These are phyloP conservation scores for Aureobasidium sp. DNA, from an alignment of 2,329 filamentous ascomycete species.

Conservation along the genomic window DNA sequence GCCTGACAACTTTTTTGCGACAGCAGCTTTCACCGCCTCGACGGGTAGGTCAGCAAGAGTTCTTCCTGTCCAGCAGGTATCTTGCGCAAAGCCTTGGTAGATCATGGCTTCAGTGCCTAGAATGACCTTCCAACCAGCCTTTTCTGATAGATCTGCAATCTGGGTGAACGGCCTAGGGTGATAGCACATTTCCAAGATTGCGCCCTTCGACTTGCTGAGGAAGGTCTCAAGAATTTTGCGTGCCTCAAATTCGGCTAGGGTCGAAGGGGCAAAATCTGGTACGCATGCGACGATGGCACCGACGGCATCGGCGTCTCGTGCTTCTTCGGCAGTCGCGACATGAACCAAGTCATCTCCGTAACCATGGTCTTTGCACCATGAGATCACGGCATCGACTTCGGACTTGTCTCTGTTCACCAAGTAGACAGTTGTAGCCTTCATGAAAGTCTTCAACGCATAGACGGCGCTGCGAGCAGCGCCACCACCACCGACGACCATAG, in stretches of 20 bases:
- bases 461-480: conserved; percentile 82
- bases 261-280: conserved; percentile 64
- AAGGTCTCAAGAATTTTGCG: conserved; percentile 61
- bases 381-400: conserved; percentile 73
- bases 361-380: conserved; percentile 66
- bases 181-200: conserved; percentile 60
- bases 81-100: conserved; percentile 35
- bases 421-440: conserved; percentile 75
- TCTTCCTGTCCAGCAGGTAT: not conserved
- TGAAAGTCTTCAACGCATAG: conserved; percentile 50
- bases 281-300: conserved; percentile 74
- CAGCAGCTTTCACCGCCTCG: not conserved
- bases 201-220: conserved; percentile 59
- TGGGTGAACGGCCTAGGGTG: conserved; percentile 31
- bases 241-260: conserved; percentile 66
- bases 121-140: conserved; percentile 75
- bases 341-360: conserved; percentile 68
- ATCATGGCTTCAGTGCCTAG: conserved; percentile 81
- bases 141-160: conserved; percentile 67
- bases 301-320: conserved; percentile 60
- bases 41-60: not conserved
- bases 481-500: conserved; percentile 79
- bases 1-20: not conserved
- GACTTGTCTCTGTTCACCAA: conserved; percentile 76
- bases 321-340: conserved; percentile 67